A percentile compares a stretch with the other conserved stretches of the same genome.
Evolutionary conservation across 2,329 filamentous ascomycete genomes (phyloP).

Genomic region (Paraphoma chrysanthemicola): DNA sequence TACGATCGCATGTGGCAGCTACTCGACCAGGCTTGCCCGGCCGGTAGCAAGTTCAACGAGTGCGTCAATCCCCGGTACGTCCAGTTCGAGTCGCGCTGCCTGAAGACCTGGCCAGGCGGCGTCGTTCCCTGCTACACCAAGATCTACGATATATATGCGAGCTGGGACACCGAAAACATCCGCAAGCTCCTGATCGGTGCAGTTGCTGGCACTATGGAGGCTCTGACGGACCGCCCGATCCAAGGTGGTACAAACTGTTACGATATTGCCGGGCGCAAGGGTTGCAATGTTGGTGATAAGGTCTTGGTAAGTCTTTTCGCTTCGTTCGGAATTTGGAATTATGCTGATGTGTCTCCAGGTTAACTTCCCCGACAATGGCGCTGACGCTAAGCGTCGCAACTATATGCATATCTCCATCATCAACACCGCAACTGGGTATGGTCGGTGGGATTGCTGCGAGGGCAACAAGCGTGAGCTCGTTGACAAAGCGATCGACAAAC

Average conservation of each 20-base stretch:
- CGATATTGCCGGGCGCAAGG: background rate
- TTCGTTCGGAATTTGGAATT: background rate
- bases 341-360: background rate
- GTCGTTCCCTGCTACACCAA: background rate
- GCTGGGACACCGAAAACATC: background rate
- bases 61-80: background rate
- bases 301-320: background rate
- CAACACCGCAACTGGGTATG: background rate
- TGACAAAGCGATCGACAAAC: background rate
- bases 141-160: background rate
- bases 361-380: background rate
- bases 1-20: background rate
- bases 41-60: background rate
- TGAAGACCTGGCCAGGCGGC: background rate
- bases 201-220: background rate
- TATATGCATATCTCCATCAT: constrained; percentile 1
- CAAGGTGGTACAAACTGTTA: background rate
- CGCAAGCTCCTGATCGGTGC: background rate
- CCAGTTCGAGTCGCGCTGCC: background rate
- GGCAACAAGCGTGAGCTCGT: background rate
- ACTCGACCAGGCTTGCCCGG: background rate
- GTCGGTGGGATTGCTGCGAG: background rate
- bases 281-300: background rate
- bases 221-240: background rate
- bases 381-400: background rate